These are phyloP conservation scores for Azolla pinnata DNA, from an alignment of 75 land plant species.

Conservation along the genomic window DNA sequence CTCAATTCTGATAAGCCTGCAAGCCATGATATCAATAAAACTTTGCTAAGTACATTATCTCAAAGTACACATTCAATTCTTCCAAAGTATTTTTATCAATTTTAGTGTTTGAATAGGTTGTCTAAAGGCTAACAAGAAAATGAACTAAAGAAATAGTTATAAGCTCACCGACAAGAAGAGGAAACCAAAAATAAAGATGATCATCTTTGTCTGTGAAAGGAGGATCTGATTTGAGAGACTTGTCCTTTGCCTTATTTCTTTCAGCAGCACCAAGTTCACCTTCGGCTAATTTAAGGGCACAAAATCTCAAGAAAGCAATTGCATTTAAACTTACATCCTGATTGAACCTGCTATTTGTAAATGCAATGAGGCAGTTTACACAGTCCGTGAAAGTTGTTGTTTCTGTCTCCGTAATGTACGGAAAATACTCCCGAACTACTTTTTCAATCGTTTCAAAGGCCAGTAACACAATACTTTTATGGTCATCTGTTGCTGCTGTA, in stretches of 20 bases:
- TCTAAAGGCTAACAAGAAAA: too few relatives aligned
- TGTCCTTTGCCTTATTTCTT: conserved; percentile 36
- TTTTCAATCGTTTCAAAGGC: conserved; percentile 98
- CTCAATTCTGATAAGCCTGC: conserved; percentile 96
- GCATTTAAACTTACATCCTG: conserved; percentile 94
- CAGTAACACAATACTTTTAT: conserved; percentile 87
- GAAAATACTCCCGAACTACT: conserved; percentile 92
- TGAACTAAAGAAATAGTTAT: too few relatives aligned
- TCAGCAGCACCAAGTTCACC: conserved; percentile 70
- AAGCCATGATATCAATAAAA: too few relatives aligned
- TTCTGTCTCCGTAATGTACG: conserved; percentile 96
- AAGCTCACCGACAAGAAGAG: conserved; percentile 72
- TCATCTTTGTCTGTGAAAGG: conserved; percentile 67
- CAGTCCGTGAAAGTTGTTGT: conserved; percentile 95
- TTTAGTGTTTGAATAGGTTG: too few relatives aligned
- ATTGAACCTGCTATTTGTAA: conserved; percentile 89
- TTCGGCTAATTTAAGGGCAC: conserved; percentile 91
- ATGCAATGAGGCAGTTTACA: conserved; percentile 94
- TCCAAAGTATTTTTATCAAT: too few relatives aligned
- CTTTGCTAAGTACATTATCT: too few relatives aligned
- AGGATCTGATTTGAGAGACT: conserved; percentile 17
- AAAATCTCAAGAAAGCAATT: conserved; percentile 79
- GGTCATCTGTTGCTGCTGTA: conserved; percentile 96
- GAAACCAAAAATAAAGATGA: conserved; percentile 94
- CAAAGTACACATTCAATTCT: too few relatives aligned